Evolutionary conservation across 2,329 filamentous ascomycete genomes (phyloP).

Genomic region (Verticillium isaacii): DNA sequence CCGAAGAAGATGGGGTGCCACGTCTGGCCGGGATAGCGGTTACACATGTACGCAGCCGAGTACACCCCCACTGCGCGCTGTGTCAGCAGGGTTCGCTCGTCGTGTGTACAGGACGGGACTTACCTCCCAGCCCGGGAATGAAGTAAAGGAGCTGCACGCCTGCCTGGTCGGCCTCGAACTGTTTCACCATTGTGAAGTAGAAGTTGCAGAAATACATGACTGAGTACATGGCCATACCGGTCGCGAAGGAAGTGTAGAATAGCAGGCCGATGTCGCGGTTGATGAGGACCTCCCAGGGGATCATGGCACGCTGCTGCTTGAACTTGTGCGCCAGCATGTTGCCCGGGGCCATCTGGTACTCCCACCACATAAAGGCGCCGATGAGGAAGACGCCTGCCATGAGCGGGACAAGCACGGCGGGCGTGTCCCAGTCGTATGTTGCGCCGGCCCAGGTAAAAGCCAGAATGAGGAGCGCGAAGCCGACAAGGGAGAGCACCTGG

Average conservation of each 20-base stretch:
- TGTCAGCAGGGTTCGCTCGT: not conserved
- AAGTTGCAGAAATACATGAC: constrained; percentile 63
- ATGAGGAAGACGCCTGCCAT: constrained; percentile 37
- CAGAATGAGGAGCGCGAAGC: constrained; percentile 48
- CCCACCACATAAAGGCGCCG: constrained; percentile 40
- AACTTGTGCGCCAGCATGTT: constrained; percentile 40
- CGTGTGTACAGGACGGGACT: constrained; percentile 9
- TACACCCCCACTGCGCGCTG: constrained; percentile 44
- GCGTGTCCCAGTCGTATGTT: constrained; percentile 45
- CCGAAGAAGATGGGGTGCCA: constrained; percentile 54
- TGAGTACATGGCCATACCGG: constrained; percentile 47
- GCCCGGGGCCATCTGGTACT: constrained; percentile 49
- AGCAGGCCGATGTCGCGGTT: constrained; percentile 56
- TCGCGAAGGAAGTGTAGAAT: constrained; percentile 56
- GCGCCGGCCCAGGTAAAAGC: constrained; percentile 53
- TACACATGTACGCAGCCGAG: constrained; percentile 53
- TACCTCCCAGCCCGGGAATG: constrained; percentile 56
- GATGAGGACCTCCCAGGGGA: constrained; percentile 55
- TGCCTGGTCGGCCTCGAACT: constrained; percentile 35
- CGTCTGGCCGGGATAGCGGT: constrained; percentile 57
- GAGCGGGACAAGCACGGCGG: constrained; percentile 44
- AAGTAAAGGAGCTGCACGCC: constrained; percentile 59
- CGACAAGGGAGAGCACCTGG: constrained; percentile 50
- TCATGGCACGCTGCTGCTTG: constrained; percentile 55
- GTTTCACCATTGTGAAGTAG: constrained; percentile 59